These are phyloP conservation scores for Tulasnella sp. DNA, from an alignment of 768 basidiomycete genomes.

Conservation along the genomic window DNA sequence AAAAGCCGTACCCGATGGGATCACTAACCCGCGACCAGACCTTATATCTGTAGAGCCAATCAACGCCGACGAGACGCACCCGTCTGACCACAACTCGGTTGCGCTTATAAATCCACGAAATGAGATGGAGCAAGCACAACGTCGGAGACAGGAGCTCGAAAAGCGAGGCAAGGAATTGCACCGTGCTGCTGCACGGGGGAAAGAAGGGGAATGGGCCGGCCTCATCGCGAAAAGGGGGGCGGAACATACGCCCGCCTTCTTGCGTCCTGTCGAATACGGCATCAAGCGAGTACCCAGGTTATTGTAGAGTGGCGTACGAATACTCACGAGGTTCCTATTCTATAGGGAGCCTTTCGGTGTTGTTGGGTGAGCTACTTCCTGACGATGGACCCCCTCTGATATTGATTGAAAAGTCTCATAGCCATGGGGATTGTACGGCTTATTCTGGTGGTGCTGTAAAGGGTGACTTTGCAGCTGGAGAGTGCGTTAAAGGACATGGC, in stretches of 20 bases:
- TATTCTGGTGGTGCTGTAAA: no score
- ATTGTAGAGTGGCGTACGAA: no score
- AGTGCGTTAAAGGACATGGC: constrained; percentile 80
- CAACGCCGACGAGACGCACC: constrained; percentile 18
- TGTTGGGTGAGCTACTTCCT: no score
- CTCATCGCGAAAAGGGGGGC: constrained; percentile 5
- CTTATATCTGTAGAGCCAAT: constrained; percentile 14
- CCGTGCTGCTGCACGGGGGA: background rate
- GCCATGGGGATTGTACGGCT: no score
- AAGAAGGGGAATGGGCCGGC: constrained; percentile 8
- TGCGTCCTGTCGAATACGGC: constrained; percentile 3
- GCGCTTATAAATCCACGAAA: constrained; percentile 8
- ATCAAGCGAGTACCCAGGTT: background rate
- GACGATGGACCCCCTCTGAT: no score
- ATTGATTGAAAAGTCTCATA: no score
- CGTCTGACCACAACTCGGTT: constrained; percentile 19
- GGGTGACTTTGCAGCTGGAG: no score
- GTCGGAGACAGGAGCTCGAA: background rate
- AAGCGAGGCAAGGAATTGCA: background rate
- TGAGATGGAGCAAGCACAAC: background rate
- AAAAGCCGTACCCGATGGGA: no score
- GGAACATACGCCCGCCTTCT: constrained; percentile 9
- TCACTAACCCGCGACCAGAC: constrained; percentile 17
- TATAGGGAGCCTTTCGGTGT: no score
- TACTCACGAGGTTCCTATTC: no score